phyloP scores from a whole-genome alignment of 345 rosid species.

The Populus alba region DNA sequence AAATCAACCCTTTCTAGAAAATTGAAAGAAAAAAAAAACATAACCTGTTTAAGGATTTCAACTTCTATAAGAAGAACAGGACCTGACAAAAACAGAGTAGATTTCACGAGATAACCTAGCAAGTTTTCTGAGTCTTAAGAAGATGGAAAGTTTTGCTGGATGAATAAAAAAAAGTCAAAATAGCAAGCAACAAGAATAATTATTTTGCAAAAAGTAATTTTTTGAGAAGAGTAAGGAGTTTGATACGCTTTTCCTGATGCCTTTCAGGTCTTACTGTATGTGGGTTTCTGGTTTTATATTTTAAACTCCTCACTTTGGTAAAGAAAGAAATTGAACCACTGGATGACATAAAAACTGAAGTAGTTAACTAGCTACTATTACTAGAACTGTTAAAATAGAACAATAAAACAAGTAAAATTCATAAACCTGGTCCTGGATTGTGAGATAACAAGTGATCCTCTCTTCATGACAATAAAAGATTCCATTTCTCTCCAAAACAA shows the following conservation, averaged over 20 bases:
- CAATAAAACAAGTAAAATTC: conserved; percentile 5
- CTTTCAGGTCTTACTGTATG: neutral
- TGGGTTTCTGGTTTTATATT: neutral
- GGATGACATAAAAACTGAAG: neutral
- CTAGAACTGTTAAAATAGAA: neutral
- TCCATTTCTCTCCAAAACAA: conserved; percentile 60
- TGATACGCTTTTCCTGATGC: neutral
- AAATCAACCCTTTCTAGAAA: neutral
- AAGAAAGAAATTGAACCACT: neutral
- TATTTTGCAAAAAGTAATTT: no score
- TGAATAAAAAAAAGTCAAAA: neutral
- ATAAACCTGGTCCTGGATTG: conserved; percentile 66
- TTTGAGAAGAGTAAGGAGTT: no score
- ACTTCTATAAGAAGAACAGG: neutral
- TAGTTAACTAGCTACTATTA: neutral
- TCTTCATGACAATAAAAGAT: conserved; percentile 48
- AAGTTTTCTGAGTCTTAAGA: neutral
- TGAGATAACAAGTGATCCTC: conserved; percentile 47
- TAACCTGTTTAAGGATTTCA: neutral
- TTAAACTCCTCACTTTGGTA: neutral
- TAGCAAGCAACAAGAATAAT: neutral
- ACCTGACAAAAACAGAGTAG: neutral
- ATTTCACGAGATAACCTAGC: neutral
- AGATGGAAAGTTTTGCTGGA: neutral
- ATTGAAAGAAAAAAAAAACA: neutral